Percentiles rank a stretch among this genome's conserved stretches.
Evolutionary conservation across 2,329 filamentous ascomycete genomes (phyloP).

Genomic region (Spiromastix sp.): DNA sequence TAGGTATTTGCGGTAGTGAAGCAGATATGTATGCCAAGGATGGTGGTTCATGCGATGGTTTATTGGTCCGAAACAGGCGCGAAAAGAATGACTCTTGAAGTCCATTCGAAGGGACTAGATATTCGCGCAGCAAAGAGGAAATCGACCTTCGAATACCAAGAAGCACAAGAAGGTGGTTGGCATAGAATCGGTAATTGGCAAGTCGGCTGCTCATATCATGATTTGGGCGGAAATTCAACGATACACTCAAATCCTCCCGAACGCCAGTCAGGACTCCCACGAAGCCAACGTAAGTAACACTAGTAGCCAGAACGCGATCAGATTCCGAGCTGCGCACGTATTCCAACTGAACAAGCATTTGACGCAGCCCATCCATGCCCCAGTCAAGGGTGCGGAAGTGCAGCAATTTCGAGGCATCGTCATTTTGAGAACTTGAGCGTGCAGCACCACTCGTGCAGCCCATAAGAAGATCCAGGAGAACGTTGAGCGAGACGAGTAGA

Average conservation of each 20-base stretch:
- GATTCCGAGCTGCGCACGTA: slow-evolving; percentile 29
- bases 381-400: slow-evolving; percentile 41
- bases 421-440: slow-evolving; percentile 11
- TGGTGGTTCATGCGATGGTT: not conserved
- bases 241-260: slow-evolving; percentile 35
- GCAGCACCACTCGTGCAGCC: slow-evolving; percentile 53
- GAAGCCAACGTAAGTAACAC: slow-evolving; percentile 41
- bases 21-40: slow-evolving; percentile 19
- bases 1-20: slow-evolving; percentile 28
- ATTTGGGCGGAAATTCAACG: slow-evolving; percentile 36
- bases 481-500: slow-evolving; percentile 52
- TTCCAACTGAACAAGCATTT: slow-evolving; percentile 43
- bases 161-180: slow-evolving; percentile 39
- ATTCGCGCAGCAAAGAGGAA: slow-evolving; percentile 39
- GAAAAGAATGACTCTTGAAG: not conserved
- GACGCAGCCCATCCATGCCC: slow-evolving; percentile 42
- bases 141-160: slow-evolving; percentile 45
- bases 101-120: slow-evolving; percentile 24
- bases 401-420: slow-evolving; percentile 19
- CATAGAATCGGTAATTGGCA: slow-evolving; percentile 12
- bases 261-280: slow-evolving; percentile 42
- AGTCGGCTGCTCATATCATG: slow-evolving; percentile 18
- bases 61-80: not conserved
- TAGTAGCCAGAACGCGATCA: slow-evolving; percentile 33
- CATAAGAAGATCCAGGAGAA: slow-evolving; percentile 52